Base-by-base conservation (phyloP, 2,329 filamentous ascomycete genomes). In the Dissoconium aciculare region DNA sequence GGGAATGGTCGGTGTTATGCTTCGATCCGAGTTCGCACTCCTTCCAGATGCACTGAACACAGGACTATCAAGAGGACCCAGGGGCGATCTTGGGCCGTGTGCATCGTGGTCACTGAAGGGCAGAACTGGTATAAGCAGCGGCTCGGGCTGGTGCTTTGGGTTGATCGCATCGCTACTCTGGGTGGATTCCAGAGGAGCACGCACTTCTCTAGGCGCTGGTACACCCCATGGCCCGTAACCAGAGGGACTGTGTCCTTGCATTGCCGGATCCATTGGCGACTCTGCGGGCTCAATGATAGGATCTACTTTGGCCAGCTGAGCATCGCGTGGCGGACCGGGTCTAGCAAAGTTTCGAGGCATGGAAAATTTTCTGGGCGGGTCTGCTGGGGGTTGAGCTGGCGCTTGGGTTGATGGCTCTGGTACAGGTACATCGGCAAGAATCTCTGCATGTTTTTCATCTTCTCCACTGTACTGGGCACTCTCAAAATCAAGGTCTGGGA, bases 221-320 rank as follows among this genome's bases (percentile, higher is more conserved):
- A 5, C 12, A 12, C n/a, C 34, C 33, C 45, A 43, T 2, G 39
- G 37, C 28, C 43, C 40, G 32, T 37, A 33, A 4, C 31, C 16
- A 11, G 36, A 15, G 10, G 21, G 29, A 6, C 27, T 23, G 15
- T 19, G 23, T 11, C 27, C 23, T 27, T 39, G 38, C 31, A 44
- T 23, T 6, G 34, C 41, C 5, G 51, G 51, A 36, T 53, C 51
- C 37, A 51, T 48, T 2, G 51, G 52, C 13, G 51, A 54, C 33
- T 54, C 51, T 10, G 47, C 23, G 17, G 43, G 39, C 17, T 33
- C 19, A 3, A 21, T 6, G 10, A 28, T 17, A 2, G 29, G 27
- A 4, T 33, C 28, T 5, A 24, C 31, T 13, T 17, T 24, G 28
- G 24, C 37, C 30, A 25, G 37, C 14, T 28, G 30, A 15, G 26